phyloP scores from a whole-genome alignment of 352 stramenopile species.

The Aphanomyces stellatus region DNA sequence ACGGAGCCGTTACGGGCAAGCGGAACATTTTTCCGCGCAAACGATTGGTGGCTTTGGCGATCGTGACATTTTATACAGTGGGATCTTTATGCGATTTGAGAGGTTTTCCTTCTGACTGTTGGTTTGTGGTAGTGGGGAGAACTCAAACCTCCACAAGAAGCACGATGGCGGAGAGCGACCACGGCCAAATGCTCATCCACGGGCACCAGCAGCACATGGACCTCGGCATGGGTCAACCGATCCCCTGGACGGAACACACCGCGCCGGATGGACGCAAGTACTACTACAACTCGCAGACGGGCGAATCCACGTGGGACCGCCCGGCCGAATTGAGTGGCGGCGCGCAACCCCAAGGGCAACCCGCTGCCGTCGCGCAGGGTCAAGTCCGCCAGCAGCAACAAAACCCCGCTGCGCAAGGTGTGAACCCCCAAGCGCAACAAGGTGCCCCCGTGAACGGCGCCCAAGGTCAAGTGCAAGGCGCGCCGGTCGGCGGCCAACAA shows the following conservation, averaged over 20 bases:
- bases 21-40: neutral
- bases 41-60: neutral
- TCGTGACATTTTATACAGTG: neutral
- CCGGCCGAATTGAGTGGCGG: constrained; percentile 28
- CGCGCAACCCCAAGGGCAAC: neutral
- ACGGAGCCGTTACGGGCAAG: neutral
- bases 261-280: constrained; percentile 87
- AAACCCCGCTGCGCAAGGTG: neutral
- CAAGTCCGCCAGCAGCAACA: constrained; percentile 20
- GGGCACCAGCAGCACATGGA: neutral
- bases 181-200: neutral
- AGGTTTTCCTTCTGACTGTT: constrained; percentile 21
- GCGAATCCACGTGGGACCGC: constrained; percentile 85
- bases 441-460: neutral
- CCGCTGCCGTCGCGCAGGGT: neutral
- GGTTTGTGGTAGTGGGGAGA: constrained; percentile 7
- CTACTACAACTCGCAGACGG: constrained; percentile 87
- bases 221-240: neutral
- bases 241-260: constrained; percentile 85
- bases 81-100: constrained; percentile 12
- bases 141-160: constrained; percentile 1
- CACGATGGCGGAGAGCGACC: constrained; percentile 13
- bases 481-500: constrained; percentile 3
- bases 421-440: constrained; percentile 15
- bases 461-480: neutral